Evolutionary conservation across 345 rosid species (phyloP), one percentile per base, ranked within the genome.

Genomic region (Ricinus communis): DNA sequence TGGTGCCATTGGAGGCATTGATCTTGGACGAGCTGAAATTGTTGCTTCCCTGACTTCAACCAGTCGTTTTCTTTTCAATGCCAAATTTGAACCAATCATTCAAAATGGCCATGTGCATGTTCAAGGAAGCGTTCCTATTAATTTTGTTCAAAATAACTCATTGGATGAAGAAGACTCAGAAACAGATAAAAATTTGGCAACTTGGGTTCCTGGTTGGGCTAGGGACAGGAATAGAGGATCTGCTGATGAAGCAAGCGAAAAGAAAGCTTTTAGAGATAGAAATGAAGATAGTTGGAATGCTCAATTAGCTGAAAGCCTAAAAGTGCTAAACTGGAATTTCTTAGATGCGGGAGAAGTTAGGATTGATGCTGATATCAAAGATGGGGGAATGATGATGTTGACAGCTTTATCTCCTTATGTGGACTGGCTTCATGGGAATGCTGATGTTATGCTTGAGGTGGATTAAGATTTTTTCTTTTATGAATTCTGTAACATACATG

Each of bases 91-190:
- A 81, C 99, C 99, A 53, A 62, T 79, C 60, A 76, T 94, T 75
- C 97, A 91, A 75, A 91, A 84, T 82, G 99, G 99, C n/a, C 96
- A 94, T 77, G 99, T 94, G 36, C 96, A 94, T 76, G 71, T 94
- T 75, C 96, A 94, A 83, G 99, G 99, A 66, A 94, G 97, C 82
- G 85, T 94, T 72, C 99, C 99, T 53, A 82, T 94, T 74, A 87
- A 74, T 55, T 87, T 94, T 67, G 86, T 85, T 24, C 95, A 85
- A 73, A 90, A 82, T 76, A 80, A 71, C 65, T 65, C 69, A 19
- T 63, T 81, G 31, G 96, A 90, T 68, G 96, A 88, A 68, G 93
- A 86, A 79, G 87, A 81, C 76, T 63, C 64, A 27, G 92, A 90
- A 76, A 74, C 77, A 69, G 90, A 91, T 72, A 80, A 69, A 79